Percentiles rank a stretch among this genome's conserved stretches.
Evolutionary conservation across 2,329 filamentous ascomycete species (phyloP).

Genomic region (Xylariomycetidae sp.): DNA sequence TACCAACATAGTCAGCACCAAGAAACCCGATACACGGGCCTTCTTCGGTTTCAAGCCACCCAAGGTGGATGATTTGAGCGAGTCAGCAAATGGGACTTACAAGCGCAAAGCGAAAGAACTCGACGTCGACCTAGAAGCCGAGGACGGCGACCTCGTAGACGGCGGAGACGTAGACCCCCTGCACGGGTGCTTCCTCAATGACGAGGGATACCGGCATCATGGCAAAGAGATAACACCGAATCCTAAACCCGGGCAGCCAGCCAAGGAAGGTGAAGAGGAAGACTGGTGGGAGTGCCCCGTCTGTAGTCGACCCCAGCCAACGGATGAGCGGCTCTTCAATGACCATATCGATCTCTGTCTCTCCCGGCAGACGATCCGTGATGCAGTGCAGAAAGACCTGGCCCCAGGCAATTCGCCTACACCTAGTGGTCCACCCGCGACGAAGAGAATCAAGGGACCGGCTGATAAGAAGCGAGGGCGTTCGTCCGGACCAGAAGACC

Average conservation of each 20-base stretch:
- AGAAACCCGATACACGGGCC: constrained; percentile 66
- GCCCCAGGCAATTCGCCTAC: constrained; percentile 10
- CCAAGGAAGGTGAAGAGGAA: constrained; percentile 34
- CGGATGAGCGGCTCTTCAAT: constrained; percentile 76
- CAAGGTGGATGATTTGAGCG: constrained; percentile 9
- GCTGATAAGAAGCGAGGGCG: constrained; percentile 21
- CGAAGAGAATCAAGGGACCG: constrained; percentile 29
- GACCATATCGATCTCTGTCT: constrained; percentile 89
- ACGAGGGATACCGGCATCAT: constrained; percentile 30
- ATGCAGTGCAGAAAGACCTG: constrained; percentile 59
- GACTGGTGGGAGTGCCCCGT: constrained; percentile 83
- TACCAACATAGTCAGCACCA: constrained; percentile 80
- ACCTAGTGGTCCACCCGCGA: constrained; percentile 27
- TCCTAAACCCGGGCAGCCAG: constrained; percentile 27
- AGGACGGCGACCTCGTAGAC: constrained; percentile 45
- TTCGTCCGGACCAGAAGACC: constrained; percentile 15
- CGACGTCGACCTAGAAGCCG: constrained; percentile 12
- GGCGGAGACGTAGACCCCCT: neutral
- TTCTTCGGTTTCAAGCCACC: constrained; percentile 66
- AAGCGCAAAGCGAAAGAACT: constrained; percentile 50
- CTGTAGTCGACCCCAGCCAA: constrained; percentile 67
- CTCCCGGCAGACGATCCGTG: constrained; percentile 77
- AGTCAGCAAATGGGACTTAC: constrained; percentile 2
- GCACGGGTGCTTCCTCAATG: neutral
- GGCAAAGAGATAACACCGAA: constrained; percentile 48